Percentiles rank a stretch among this genome's conserved stretches.
Evolutionary conservation across 1,284 basidiomycete species (phyloP).

Genomic region (Meira miltonrushii): DNA sequence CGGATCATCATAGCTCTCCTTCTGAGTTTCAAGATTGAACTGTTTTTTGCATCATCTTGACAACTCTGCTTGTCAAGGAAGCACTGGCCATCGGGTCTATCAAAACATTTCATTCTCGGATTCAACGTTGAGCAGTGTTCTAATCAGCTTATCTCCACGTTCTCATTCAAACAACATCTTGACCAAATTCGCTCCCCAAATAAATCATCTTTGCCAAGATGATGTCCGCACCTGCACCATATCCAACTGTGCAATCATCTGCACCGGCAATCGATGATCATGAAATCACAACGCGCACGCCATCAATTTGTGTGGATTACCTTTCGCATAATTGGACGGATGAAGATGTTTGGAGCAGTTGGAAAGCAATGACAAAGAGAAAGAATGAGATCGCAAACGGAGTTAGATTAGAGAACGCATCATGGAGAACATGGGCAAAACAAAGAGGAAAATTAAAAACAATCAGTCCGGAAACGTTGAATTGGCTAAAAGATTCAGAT

Average conservation of each 20-base stretch:
- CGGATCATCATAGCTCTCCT: no score
- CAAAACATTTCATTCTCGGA: no score
- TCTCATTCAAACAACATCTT: no score
- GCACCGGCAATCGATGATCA: slow-evolving; percentile 49
- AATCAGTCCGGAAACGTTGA: slow-evolving; percentile 90
- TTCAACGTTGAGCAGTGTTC: no score
- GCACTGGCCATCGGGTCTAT: no score
- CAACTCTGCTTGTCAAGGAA: no score
- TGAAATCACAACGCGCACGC: slow-evolving; percentile 51
- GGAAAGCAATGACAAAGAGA: slow-evolving; percentile 96
- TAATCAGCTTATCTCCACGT: no score
- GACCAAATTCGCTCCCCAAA: no score
- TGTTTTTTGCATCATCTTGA: no score
- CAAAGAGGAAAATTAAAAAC: slow-evolving; percentile 95
- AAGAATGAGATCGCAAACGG: slow-evolving; percentile 98
- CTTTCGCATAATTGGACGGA: slow-evolving; percentile 91
- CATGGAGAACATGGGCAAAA: slow-evolving; percentile 99
- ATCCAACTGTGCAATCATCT: slow-evolving; percentile 42
- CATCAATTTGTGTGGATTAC: slow-evolving; percentile 64
- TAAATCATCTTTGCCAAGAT: slow-evolving; percentile 24
- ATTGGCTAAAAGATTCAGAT: slow-evolving; percentile 98
- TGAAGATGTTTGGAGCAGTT: slow-evolving; percentile 96
- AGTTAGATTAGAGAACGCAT: slow-evolving; percentile 88
- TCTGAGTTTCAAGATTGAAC: no score
- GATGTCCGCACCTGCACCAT: slow-evolving; percentile 50